Percentiles rank a stretch among this genome's conserved stretches.
Conservation (phyloP, 768 basidiomycete species). For the Amanita pseudoporphyria region DNA sequence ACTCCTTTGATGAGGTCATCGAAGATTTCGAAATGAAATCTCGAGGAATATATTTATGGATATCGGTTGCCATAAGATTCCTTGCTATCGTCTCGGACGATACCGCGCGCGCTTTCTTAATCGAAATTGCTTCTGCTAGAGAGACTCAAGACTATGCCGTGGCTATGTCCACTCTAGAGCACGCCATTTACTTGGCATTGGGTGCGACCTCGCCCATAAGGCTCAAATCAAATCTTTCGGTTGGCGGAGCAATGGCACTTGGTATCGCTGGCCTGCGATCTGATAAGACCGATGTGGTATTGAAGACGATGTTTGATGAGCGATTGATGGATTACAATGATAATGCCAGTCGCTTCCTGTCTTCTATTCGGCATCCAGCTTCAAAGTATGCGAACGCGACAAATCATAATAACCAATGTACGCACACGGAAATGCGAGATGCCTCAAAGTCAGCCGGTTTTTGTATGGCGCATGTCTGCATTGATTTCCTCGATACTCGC, state of each 20-base stretch:
- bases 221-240: not conserved
- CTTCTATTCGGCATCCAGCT: not conserved
- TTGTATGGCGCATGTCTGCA: constrained; percentile 3
- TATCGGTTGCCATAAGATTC: constrained; percentile 1
- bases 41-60: not conserved
- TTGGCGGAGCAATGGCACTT: constrained; percentile 1
- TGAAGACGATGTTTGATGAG: not conserved
- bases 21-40: not conserved
- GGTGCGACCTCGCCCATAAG: not conserved
- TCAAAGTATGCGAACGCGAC: not conserved
- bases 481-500: not conserved
- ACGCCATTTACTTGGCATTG: not conserved
- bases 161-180: not conserved
- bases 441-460: not conserved
- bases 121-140: not conserved
- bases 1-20: not conserved
- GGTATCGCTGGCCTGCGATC: not conserved
- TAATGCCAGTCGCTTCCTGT: not conserved
- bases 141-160: not conserved
- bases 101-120: constrained; percentile 1
- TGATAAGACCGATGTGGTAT: not conserved
- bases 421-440: not conserved
- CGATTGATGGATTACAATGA: not conserved
- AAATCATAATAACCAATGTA: not conserved
- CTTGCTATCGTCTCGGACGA: not conserved